Percentiles rank a stretch among this genome's conserved stretches.
These are phyloP conservation scores for Schizothecium vesticola DNA, from an alignment of 495 filamentous ascomycete species.

Conservation along the genomic window DNA sequence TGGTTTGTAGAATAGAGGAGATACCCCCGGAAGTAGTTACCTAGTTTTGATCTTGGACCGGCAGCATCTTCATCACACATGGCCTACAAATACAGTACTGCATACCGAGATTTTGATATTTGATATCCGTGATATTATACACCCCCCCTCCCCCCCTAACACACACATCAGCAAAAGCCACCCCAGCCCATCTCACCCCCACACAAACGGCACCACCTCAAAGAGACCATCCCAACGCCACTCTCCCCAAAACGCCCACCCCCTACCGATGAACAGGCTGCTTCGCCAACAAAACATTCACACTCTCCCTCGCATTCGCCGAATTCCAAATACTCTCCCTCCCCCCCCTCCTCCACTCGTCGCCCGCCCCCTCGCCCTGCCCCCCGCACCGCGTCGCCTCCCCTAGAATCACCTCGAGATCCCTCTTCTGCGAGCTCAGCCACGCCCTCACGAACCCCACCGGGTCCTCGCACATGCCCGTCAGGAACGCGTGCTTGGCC, in stretches of 20 bases:
- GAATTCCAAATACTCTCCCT: constrained; percentile 48
- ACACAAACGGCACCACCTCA: background rate
- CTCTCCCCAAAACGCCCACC: background rate
- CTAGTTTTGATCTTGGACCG: background rate
- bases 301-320: constrained; percentile 51
- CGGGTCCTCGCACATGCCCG: constrained; percentile 69
- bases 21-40: background rate
- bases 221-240: background rate
- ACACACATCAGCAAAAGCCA: background rate
- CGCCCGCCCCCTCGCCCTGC: constrained; percentile 52
- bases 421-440: constrained; percentile 81
- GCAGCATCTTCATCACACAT: background rate
- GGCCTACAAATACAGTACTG: background rate
- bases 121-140: background rate
- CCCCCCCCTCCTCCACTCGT: constrained; percentile 53
- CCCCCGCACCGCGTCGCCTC: constrained; percentile 60
- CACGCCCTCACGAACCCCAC: constrained; percentile 74
- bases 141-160: background rate
- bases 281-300: constrained; percentile 48
- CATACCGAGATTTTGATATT: background rate
- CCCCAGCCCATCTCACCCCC: background rate
- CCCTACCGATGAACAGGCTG: constrained; percentile 20
- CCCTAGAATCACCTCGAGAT: constrained; percentile 84
- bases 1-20: background rate
- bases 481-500: constrained; percentile 80